These are phyloP conservation scores for Suillus hirtellus DNA, from an alignment of 768 basidiomycete genomes.

Conservation along the genomic window DNA sequence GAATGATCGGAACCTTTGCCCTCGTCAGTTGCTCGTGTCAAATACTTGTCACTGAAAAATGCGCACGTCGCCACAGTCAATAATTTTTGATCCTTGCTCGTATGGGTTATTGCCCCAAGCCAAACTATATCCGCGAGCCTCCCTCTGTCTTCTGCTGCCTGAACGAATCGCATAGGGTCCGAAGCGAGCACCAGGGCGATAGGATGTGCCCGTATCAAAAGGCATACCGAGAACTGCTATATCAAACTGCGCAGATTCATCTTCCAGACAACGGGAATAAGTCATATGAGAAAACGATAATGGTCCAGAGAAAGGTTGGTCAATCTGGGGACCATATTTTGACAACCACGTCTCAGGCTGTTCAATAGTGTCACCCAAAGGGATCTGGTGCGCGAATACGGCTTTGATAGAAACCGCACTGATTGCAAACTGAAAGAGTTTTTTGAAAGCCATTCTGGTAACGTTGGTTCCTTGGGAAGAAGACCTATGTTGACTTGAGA, in stretches of 20 bases:
- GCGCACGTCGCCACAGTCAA: conserved; percentile 84
- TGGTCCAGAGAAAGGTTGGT: conserved; percentile 78
- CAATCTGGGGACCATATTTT: conserved; percentile 75
- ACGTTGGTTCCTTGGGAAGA: neutral
- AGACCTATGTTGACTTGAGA: neutral
- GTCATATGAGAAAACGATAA: conserved; percentile 83
- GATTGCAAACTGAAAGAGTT: neutral
- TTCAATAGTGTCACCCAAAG: conserved; percentile 11
- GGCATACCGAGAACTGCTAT: conserved; percentile 82
- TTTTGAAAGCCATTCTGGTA: neutral
- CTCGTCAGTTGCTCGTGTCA: neutral
- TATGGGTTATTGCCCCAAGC: conserved; percentile 76
- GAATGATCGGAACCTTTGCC: conserved; percentile 66
- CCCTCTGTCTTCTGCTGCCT: conserved; percentile 67
- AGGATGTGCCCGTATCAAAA: conserved; percentile 66
- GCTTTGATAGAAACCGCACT: neutral
- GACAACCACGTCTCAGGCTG: conserved; percentile 53
- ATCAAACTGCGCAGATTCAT: conserved; percentile 56
- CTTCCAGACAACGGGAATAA: conserved; percentile 69
- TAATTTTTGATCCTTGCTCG: conserved; percentile 50
- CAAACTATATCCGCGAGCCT: conserved; percentile 63
- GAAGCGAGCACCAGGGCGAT: conserved; percentile 74
- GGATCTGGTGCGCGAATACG: conserved; percentile 9
- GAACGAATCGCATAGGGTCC: conserved; percentile 85
- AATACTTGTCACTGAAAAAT: neutral